Percentiles rank a stretch among this genome's conserved stretches.
These are phyloP conservation scores for Huiozyma sinensis DNA, from an alignment of 805 yeast genomes.

Conservation along the genomic window DNA sequence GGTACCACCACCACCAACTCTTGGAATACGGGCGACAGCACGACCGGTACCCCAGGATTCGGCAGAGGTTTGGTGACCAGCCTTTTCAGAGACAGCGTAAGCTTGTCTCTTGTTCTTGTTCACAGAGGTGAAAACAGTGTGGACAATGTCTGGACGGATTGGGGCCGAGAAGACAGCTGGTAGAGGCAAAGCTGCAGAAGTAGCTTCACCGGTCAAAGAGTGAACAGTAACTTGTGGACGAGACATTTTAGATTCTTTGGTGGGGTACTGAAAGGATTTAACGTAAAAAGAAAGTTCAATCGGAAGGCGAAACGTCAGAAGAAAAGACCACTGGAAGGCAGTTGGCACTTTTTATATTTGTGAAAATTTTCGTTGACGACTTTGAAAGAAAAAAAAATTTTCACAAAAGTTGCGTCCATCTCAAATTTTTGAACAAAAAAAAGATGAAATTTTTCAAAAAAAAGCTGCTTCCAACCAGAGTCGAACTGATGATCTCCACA, in stretches of 20 bases:
- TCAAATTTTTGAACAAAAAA: background rate
- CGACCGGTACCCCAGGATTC: constrained; percentile 99
- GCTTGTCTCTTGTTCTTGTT: constrained; percentile 99
- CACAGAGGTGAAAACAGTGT: constrained; percentile 95
- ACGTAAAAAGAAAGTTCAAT: background rate
- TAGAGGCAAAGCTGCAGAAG: constrained; percentile 75
- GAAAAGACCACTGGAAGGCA: background rate
- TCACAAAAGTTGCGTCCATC: background rate
- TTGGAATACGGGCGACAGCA: constrained; percentile 99
- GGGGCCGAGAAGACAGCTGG: constrained; percentile 99
- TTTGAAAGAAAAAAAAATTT: background rate
- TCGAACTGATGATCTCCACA: constrained; percentile 79
- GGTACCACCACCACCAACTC: constrained; percentile 99
- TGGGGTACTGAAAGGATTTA: constrained; percentile 1
- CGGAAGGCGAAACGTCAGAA: background rate
- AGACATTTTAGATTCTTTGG: constrained; percentile 38
- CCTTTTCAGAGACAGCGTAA: constrained; percentile 98
- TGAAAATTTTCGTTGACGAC: background rate
- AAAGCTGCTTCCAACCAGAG: constrained; percentile 55
- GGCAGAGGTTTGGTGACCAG: constrained; percentile 99
- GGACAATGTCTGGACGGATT: constrained; percentile 98
- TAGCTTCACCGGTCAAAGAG: constrained; percentile 77
- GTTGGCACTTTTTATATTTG: background rate
- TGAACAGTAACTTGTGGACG: constrained; percentile 97
- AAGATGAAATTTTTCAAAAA: constrained; percentile 8